Conservation (phyloP, 495 filamentous ascomycete species). For the Peziza echinospora region DNA sequence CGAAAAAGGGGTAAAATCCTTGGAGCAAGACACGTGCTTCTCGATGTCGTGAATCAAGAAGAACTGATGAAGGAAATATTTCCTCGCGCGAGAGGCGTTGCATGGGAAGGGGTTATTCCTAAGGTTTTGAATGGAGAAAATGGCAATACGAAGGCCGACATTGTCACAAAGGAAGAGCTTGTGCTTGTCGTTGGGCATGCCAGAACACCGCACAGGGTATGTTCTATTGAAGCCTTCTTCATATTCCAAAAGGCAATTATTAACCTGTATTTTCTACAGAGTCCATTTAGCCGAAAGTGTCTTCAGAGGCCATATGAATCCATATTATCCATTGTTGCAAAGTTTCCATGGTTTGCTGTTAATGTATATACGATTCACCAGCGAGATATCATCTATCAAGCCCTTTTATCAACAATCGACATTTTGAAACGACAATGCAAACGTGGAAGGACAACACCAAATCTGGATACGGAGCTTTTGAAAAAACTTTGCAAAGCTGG, state of each 20-base stretch:
- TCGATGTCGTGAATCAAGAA: constrained; percentile 18
- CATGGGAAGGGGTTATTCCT: constrained; percentile 19
- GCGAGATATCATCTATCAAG: constrained; percentile 18
- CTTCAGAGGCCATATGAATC: constrained; percentile 19
- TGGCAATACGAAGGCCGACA: constrained; percentile 9
- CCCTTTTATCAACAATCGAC: constrained; percentile 14
- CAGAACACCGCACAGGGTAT: constrained; percentile 19
- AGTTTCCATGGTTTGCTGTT: constrained; percentile 20
- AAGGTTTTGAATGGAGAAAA: constrained; percentile 8
- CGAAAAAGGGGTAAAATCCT: constrained; percentile 17
- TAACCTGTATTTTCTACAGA: too few relatives aligned
- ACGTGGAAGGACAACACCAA: constrained; percentile 18
- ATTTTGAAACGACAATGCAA: constrained; percentile 21
- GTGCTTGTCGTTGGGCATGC: constrained; percentile 20
- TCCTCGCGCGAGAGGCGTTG: constrained; percentile 17
- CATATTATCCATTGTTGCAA: constrained; percentile 19
- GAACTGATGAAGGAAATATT: constrained; percentile 21
- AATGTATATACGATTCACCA: constrained; percentile 17
- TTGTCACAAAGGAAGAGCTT: constrained; percentile 16
- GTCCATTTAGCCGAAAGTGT: constrained; percentile 19
- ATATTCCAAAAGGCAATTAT: not conserved
- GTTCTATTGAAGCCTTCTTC: too few relatives aligned
- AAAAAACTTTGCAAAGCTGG: constrained; percentile 16
- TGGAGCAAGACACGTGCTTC: constrained; percentile 17
- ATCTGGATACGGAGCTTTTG: constrained; percentile 15